Conservation (phyloP, 2,329 filamentous ascomycete species). For the Teratosphaeria zuluensis region DNA sequence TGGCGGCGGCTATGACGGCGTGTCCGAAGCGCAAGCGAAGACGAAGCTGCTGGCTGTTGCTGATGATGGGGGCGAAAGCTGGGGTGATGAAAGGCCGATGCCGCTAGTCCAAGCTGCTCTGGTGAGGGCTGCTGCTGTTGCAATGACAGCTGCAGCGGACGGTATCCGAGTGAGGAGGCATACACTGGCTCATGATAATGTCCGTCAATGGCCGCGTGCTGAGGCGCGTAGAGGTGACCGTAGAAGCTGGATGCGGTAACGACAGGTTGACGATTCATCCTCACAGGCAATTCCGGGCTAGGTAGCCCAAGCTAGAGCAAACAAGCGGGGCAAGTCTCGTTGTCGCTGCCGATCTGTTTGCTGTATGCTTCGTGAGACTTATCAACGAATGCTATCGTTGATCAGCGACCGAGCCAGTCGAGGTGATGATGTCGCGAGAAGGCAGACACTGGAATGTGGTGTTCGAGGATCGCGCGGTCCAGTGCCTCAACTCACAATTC, state of each 20-base stretch:
- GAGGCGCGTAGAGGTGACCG: constrained; percentile 9
- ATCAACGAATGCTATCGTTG: neutral
- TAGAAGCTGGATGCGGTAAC: constrained; percentile 15
- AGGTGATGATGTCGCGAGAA: neutral
- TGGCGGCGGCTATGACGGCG: constrained; percentile 14
- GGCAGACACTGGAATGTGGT: constrained; percentile 6
- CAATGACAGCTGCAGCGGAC: constrained; percentile 29
- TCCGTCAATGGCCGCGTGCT: constrained; percentile 7
- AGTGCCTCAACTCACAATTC: neutral
- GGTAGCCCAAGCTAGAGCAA: constrained; percentile 18
- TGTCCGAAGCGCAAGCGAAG: constrained; percentile 12
- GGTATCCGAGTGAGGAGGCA: constrained; percentile 26
- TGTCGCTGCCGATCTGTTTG: neutral
- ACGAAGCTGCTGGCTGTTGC: constrained; percentile 3
- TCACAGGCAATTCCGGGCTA: constrained; percentile 8
- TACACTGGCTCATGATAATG: constrained; percentile 26
- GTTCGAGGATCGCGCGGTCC: neutral
- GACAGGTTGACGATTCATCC: constrained; percentile 20
- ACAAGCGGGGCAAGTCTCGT: constrained; percentile 13
- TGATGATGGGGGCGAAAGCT: constrained; percentile 12
- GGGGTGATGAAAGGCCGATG: constrained; percentile 13
- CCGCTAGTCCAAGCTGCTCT: constrained; percentile 14
- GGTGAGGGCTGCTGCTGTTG: constrained; percentile 21
- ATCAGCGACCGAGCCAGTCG: neutral
- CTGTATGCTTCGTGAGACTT: neutral